phyloP scores from a whole-genome alignment of 805 yeast genomes.

The Lipomyces yamanashiensis region DNA sequence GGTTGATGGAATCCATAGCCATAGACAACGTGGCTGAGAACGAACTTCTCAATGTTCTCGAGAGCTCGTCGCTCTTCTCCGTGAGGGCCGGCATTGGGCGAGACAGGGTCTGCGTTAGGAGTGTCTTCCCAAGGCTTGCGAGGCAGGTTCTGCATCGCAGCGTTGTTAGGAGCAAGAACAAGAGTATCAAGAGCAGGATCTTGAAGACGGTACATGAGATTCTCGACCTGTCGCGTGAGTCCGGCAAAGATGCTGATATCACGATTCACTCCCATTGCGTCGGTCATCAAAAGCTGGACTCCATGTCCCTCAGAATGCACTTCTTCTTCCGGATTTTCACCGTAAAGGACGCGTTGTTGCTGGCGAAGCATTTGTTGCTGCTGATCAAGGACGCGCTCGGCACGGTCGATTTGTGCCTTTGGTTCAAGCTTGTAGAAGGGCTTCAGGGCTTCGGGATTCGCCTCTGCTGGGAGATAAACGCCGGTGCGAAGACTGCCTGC shows the following conservation, averaged over 20 bases:
- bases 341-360: constrained; percentile 31
- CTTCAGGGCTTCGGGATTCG: constrained; percentile 25
- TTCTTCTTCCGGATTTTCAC: constrained; percentile 14
- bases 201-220: constrained; percentile 53
- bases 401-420: constrained; percentile 12
- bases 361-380: neutral
- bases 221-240: constrained; percentile 67
- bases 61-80: constrained; percentile 56
- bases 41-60: constrained; percentile 60
- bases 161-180: constrained; percentile 73
- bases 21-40: constrained; percentile 64
- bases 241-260: constrained; percentile 67
- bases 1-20: constrained; percentile 31
- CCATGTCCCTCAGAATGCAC: constrained; percentile 27
- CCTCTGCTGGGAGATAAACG: constrained; percentile 16
- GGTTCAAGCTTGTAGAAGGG: constrained; percentile 21
- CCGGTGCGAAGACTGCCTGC: constrained; percentile 21
- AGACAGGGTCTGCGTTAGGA: constrained; percentile 48
- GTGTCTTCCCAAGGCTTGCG: constrained; percentile 88
- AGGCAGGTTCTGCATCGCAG: constrained; percentile 56
- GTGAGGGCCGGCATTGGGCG: constrained; percentile 26
- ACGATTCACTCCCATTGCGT: constrained; percentile 47
- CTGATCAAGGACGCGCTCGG: constrained; percentile 9
- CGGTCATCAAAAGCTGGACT: constrained; percentile 46
- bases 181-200: constrained; percentile 51